Evolutionary conservation across 208 protist genomes (phyloP).

Genomic region (Crithidia bombi): DNA sequence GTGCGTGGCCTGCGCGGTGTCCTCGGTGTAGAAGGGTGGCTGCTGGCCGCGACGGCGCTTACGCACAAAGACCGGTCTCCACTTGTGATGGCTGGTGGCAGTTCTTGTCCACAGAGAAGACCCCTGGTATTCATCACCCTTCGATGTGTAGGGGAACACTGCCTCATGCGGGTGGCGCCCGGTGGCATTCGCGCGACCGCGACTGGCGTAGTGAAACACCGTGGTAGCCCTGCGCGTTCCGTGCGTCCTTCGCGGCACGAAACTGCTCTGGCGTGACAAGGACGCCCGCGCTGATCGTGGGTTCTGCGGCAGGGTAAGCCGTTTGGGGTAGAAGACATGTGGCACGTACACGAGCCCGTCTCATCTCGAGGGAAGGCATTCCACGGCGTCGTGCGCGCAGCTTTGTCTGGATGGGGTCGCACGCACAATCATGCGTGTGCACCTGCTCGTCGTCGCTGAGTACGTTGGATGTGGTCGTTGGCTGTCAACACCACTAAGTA

Average conservation of each 20-base stretch:
- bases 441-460: not conserved
- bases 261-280: conserved; percentile 26
- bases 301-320: conserved; percentile 14
- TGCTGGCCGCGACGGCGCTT: conserved; percentile 11
- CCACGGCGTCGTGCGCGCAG: conserved; percentile 29
- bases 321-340: conserved; percentile 27
- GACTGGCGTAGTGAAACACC: conserved; percentile 2
- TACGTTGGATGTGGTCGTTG: not conserved
- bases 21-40: conserved; percentile 23
- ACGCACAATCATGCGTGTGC: conserved; percentile 24
- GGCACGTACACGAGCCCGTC: conserved; percentile 22
- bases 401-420: conserved; percentile 22
- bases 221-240: conserved; percentile 15
- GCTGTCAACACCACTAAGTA: too few relatives aligned
- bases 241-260: conserved; percentile 15
- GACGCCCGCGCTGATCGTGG: conserved; percentile 16
- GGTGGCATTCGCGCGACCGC: not conserved
- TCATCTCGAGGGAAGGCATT: conserved; percentile 14
- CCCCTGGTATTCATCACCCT: not conserved
- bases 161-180: not conserved
- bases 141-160: conserved; percentile 26
- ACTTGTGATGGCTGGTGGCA: conserved; percentile 28
- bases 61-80: conserved; percentile 28
- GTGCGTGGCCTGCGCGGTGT: conserved; percentile 16
- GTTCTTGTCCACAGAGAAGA: not conserved